Conservation (phyloP, 305 asterid species). For the Nicotiana rustica region DNA sequence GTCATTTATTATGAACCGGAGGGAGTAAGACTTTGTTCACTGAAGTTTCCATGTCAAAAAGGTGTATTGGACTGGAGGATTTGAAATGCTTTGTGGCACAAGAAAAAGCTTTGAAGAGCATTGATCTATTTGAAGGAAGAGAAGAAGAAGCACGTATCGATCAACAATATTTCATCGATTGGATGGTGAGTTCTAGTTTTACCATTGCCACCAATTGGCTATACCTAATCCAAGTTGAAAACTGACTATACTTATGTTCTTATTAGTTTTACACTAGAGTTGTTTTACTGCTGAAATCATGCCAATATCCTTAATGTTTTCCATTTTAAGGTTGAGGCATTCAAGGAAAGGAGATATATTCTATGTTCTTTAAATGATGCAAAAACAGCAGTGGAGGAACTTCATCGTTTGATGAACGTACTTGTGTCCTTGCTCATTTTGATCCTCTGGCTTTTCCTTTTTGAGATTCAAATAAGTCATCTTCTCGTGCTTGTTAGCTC, state of each 20-base stretch:
- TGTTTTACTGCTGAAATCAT: background rate
- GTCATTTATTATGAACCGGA: no score
- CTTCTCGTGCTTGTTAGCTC: conserved; percentile 47
- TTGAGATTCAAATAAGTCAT: conserved; percentile 38
- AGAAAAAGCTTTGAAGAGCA: conserved; percentile 43
- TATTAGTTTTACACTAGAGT: background rate
- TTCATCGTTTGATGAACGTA: conserved; percentile 46
- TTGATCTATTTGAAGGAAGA: conserved; percentile 40
- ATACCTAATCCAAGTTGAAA: background rate
- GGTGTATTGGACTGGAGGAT: conserved; percentile 41
- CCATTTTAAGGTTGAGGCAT: conserved; percentile 39
- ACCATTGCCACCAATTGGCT: background rate
- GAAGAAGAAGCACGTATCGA: conserved; percentile 38
- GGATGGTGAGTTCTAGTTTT: conserved; percentile 42
- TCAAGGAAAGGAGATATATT: conserved; percentile 46
- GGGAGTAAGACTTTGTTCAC: background rate
- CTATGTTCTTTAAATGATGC: conserved; percentile 48
- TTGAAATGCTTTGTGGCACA: conserved; percentile 42
- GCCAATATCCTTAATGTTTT: background rate
- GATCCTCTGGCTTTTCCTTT: conserved; percentile 45
- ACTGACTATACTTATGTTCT: background rate
- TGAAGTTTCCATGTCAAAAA: conserved; percentile 29
- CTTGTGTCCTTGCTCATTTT: conserved; percentile 37
- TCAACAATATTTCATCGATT: conserved; percentile 41
- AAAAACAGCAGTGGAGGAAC: conserved; percentile 51